phyloP scores from a whole-genome alignment of 2,329 filamentous ascomycete species.

The Blumeriella jaapii region DNA sequence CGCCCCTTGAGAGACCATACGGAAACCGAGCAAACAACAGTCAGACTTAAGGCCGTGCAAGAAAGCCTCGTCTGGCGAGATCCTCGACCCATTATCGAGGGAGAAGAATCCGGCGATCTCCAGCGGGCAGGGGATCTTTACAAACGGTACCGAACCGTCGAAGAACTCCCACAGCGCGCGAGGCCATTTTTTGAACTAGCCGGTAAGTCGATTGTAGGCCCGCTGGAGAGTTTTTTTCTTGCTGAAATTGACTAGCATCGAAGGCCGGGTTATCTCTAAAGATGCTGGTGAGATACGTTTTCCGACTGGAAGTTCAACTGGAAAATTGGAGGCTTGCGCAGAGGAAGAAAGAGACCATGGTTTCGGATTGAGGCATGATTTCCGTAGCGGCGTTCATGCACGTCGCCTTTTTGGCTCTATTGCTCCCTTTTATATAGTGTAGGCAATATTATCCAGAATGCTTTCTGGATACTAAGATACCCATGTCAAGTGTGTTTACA shows the following conservation, averaged over 20 bases:
- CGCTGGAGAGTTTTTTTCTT: not conserved
- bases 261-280: slow-evolving; percentile 20
- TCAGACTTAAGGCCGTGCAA: slow-evolving; percentile 21
- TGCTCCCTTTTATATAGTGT: too few relatives aligned
- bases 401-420: too few relatives aligned
- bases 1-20: slow-evolving; percentile 14
- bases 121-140: slow-evolving; percentile 28
- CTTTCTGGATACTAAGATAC: too few relatives aligned
- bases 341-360: slow-evolving; percentile 13
- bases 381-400: too few relatives aligned
- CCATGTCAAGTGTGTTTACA: too few relatives aligned
- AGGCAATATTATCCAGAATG: too few relatives aligned
- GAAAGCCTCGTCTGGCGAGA: slow-evolving; percentile 19
- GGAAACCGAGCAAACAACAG: slow-evolving; percentile 12
- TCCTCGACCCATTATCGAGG: slow-evolving; percentile 16
- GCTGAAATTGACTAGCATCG: slow-evolving; percentile 15
- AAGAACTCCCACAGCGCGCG: slow-evolving; percentile 33
- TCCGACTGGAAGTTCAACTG: slow-evolving; percentile 21
- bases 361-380: too few relatives aligned
- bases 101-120: slow-evolving; percentile 9
- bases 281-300: slow-evolving; percentile 20
- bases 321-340: slow-evolving; percentile 22
- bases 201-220: slow-evolving; percentile 26
- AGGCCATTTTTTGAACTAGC: slow-evolving; percentile 33
- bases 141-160: slow-evolving; percentile 28